Evolutionary conservation across 208 protist genomes (phyloP), one percentile per base, ranked within the genome.

Genomic region (Acanthamoeba castellanii): DNA sequence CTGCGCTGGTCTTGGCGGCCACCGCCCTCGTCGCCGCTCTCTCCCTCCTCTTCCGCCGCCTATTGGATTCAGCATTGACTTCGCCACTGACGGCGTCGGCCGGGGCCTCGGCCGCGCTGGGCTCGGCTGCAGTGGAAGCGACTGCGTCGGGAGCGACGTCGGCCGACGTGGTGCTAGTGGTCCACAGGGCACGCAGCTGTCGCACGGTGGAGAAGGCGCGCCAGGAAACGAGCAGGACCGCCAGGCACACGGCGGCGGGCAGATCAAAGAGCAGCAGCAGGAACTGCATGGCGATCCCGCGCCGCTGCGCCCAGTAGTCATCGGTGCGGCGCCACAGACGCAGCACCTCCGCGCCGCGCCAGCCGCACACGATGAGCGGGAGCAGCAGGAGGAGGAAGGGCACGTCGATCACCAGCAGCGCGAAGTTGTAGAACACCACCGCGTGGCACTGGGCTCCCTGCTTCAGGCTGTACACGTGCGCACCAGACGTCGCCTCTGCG

Each of bases 371-470:
- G 34, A 85, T 18, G 16, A 85, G 76, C 34, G 76, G 76, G 13
- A 57, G 42, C 27, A 85, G 18, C 9, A 91, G 59, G 9, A 91
- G 55, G 30, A 91, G 18, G 27, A 91, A 91, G 59, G 84, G 84
- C 84, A 91, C 14, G 34, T 91, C 84, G 84, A 70, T 70, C 13
- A 91, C 25, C 50, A 91, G 84, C 34, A 72, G 50, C 20, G 32
- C 50, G 27, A 91, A 91, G n/a, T 66, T 9, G 22, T 91, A 70
- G 84, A 91, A 91, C 42, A 85, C 76, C 22, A 57, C 45, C 5
- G n/a, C 16, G 76, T 85, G 76, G 42, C 76, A 85, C 47, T 34
- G 76, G 1, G 76, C 14, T 6, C 76, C 76, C 42, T 50, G n/a
- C 27, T 16, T 20, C 20, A 85, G 30, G 76, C 27, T 32, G 76